Percentiles rank a stretch among this genome's conserved stretches.
phyloP scores from a whole-genome alignment of 169 alveolate species.

The Eimeria sp. region DNA sequence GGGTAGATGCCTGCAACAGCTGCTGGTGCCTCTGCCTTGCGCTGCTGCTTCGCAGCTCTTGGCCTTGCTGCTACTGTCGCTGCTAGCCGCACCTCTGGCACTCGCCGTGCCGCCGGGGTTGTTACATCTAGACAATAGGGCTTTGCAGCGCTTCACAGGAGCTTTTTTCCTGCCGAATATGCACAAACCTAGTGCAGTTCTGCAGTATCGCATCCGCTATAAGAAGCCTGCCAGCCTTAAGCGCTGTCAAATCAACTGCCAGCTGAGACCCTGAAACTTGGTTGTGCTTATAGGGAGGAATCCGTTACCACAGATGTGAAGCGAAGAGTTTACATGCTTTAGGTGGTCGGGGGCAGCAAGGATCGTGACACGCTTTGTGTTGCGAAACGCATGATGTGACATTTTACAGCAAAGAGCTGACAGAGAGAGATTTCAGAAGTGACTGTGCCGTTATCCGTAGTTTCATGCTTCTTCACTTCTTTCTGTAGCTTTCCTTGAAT shows the following conservation, averaged over 20 bases:
- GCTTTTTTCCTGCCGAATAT: slow-evolving; percentile 37
- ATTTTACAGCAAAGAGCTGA: not conserved
- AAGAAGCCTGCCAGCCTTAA: not conserved
- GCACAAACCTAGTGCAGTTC: slow-evolving; percentile 32
- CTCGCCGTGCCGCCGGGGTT: slow-evolving; percentile 22
- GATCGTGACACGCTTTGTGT: not conserved
- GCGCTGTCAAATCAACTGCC: too few species aligned
- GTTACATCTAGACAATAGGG: not conserved
- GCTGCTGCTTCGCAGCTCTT: slow-evolving; percentile 10
- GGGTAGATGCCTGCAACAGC: slow-evolving; percentile 31
- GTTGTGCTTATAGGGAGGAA: not conserved
- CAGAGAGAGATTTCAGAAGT: not conserved
- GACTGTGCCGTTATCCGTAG: not conserved
- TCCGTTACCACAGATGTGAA: not conserved
- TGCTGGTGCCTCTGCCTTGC: slow-evolving; percentile 8
- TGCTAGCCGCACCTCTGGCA: slow-evolving; percentile 29
- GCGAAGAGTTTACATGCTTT: not conserved
- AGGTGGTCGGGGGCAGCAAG: not conserved
- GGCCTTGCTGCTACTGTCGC: slow-evolving; percentile 6
- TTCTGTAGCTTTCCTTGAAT: not conserved
- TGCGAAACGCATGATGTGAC: not conserved
- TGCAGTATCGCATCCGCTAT: slow-evolving; percentile 32
- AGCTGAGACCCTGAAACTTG: too few species aligned
- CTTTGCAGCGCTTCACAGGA: not conserved
- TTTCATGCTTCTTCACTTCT: not conserved